Percentiles rank a stretch among this genome's conserved stretches.
phyloP scores from a whole-genome alignment of 345 rosid genomes.

The Syzygium aromaticum region DNA sequence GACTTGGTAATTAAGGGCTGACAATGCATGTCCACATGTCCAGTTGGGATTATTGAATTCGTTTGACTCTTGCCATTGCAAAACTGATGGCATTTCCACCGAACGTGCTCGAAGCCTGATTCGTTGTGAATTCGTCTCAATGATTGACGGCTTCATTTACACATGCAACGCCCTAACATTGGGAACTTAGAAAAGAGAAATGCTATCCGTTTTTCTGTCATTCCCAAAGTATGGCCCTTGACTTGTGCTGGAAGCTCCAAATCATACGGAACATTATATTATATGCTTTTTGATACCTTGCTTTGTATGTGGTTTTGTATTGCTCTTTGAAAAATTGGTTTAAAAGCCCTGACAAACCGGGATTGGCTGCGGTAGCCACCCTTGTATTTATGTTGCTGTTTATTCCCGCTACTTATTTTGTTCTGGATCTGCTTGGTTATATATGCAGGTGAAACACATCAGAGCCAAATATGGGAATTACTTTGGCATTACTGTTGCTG shows the following conservation, averaged over 20 bases:
- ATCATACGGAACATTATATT: background rate
- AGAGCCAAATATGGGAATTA: conserved; percentile 65
- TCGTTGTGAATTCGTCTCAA: background rate
- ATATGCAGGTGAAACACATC: conserved; percentile 60
- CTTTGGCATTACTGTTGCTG: conserved; percentile 96
- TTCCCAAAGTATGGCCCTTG: too few relatives aligned
- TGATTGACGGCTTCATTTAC: background rate
- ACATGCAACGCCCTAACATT: background rate
- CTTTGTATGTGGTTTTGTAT: background rate
- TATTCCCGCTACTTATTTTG: background rate
- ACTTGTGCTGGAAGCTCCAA: too few relatives aligned
- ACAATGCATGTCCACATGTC: background rate
- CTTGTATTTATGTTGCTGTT: background rate
- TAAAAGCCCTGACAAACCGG: too few relatives aligned
- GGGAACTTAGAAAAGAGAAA: background rate
- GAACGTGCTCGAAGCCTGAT: background rate
- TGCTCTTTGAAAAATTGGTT: background rate
- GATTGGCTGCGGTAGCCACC: background rate
- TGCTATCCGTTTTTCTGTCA: background rate
- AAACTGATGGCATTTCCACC: background rate
- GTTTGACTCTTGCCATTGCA: background rate
- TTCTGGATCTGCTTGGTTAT: background rate
- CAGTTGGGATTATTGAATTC: background rate
- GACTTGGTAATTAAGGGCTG: conserved; percentile 37
- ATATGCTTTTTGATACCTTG: background rate